Evolutionary conservation across 768 basidiomycete species (phyloP), one percentile per base, ranked within the genome.

Genomic region (Phylloporus scabripes): DNA sequence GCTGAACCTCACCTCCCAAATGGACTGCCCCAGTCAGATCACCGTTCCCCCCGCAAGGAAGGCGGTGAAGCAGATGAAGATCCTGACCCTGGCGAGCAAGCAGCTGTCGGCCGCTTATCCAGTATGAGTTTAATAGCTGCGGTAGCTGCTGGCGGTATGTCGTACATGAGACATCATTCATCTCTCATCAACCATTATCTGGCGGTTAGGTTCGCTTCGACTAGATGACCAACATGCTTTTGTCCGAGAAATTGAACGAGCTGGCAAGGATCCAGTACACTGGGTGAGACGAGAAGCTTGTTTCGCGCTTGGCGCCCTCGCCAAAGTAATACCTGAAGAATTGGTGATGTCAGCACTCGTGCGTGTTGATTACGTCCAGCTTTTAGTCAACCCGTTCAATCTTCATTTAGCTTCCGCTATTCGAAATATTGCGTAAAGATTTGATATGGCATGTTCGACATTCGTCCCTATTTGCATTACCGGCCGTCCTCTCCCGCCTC

Each of bases 81-180:
- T 26, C 54, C 60, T 23, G 70, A 72, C 48, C 56, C 68, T 14
- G 70, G 69, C 26, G 81, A 91, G 56, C 90, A 94, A 62, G 89
- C 86, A 12, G 81, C 87, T 5, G 76, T 92, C 17, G 94, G 94
- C 5, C 78, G 92, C 49, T 72, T 95, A 42, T 88, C 90, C 5
- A 91, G 91, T 59, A 92, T 96, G 92, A 91, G 89, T 62, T 71
- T 96, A 44, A 88, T 95, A 73, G 92, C 92, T 33, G 83, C 90
- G 7, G 82, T 92, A 11, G 80, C 87, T 26, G 88, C 91, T 23
- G 82, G 81, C 53, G 84, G 85, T 87, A 64, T 62, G 77, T 72
- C 46, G 44, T 50, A 50, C 50, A 48, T 1, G 48, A 39, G 45
- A 45, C 39, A 45, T 42, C 49, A 44, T 53, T 33, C 7, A 42